A percentile compares a stretch with the other conserved stretches of the same genome.
phyloP scores from a whole-genome alignment of 75 land plant species.

The Pinus taeda region DNA sequence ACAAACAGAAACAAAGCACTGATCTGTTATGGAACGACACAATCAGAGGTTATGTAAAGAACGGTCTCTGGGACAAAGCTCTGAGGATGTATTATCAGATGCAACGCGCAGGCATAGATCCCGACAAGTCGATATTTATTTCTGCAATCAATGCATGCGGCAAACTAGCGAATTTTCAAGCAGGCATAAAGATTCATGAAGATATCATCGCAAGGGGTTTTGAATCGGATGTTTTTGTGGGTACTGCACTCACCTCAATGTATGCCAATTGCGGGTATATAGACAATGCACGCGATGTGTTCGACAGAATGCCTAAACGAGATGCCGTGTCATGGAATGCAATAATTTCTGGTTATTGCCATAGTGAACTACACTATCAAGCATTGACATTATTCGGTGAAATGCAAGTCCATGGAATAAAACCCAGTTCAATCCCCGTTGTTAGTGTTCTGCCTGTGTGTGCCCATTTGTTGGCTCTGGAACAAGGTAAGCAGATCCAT shows the following conservation, averaged over 20 bases:
- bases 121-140: too few relatives aligned
- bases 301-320: slow-evolving; percentile 15
- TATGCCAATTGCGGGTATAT: slow-evolving; percentile 19
- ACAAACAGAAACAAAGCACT: too few relatives aligned
- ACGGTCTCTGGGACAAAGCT: too few relatives aligned
- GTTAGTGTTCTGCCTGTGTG: slow-evolving; percentile 54
- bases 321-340: slow-evolving; percentile 16
- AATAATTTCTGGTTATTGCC: slow-evolving; percentile 39
- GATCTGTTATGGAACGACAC: too few relatives aligned
- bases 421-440: slow-evolving; percentile 35
- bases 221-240: slow-evolving; percentile 9
- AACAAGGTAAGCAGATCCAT: slow-evolving; percentile 15
- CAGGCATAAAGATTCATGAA: slow-evolving; percentile 11
- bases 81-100: too few relatives aligned
- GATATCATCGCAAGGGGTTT: neutral
- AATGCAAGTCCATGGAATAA: slow-evolving; percentile 42
- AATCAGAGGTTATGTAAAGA: too few relatives aligned
- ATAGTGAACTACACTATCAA: slow-evolving; percentile 46
- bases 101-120: too few relatives aligned
- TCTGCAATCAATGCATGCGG: neutral
- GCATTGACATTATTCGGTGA: slow-evolving; percentile 54
- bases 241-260: slow-evolving; percentile 14
- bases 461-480: slow-evolving; percentile 38
- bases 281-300: slow-evolving; percentile 6
- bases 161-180: neutral